A percentile compares a stretch with the other conserved stretches of the same genome.
Conservation (phyloP, 2,329 filamentous ascomycete genomes). For the Monilinia vaccinii-corymbosi region DNA sequence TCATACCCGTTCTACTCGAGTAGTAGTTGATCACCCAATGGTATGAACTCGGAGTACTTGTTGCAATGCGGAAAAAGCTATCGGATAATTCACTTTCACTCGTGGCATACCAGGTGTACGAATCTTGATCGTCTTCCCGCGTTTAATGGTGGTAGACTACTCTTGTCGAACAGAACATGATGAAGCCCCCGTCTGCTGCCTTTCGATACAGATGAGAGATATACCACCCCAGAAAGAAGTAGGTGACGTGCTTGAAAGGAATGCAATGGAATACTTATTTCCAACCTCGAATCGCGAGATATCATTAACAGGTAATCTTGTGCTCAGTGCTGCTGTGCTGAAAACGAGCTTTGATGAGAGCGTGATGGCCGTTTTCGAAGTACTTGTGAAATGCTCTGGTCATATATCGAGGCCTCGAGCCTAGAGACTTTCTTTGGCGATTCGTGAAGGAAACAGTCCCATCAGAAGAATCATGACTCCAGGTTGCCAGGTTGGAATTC, state of each 20-base stretch:
- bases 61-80: slow-evolving; percentile 34
- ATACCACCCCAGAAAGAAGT: slow-evolving; percentile 37
- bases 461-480: slow-evolving; percentile 3
- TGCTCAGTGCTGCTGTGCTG: slow-evolving; percentile 28
- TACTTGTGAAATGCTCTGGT: slow-evolving; percentile 32
- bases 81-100: slow-evolving; percentile 26
- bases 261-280: slow-evolving; percentile 32
- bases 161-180: neutral
- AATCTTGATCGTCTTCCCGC: neutral
- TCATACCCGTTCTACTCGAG: slow-evolving; percentile 30
- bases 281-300: slow-evolving; percentile 36
- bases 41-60: slow-evolving; percentile 34
- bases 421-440: slow-evolving; percentile 25
- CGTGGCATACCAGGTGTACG: neutral
- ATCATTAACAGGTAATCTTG: slow-evolving; percentile 31
- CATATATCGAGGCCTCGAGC: slow-evolving; percentile 31
- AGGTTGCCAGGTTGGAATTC: neutral
- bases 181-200: slow-evolving; percentile 23
- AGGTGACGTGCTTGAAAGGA: slow-evolving; percentile 34
- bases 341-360: slow-evolving; percentile 31
- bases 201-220: slow-evolving; percentile 30
- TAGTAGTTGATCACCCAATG: slow-evolving; percentile 28
- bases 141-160: neutral
- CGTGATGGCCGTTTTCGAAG: slow-evolving; percentile 32
- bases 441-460: slow-evolving; percentile 3